phyloP scores from a whole-genome alignment of 495 filamentous ascomycete species.

The Bryoglossum gracile region DNA sequence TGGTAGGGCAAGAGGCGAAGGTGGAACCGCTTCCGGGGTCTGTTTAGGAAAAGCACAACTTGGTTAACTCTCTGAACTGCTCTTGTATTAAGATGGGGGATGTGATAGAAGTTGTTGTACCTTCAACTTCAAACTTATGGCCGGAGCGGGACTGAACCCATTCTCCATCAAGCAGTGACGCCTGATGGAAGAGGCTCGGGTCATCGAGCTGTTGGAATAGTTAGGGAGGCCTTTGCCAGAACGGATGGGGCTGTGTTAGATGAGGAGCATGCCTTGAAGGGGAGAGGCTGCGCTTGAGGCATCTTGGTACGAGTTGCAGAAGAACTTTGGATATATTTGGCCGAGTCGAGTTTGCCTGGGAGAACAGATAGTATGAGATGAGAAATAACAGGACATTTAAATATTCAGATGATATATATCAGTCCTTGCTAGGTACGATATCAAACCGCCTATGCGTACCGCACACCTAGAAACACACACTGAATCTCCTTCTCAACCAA shows the following conservation, averaged over 20 bases:
- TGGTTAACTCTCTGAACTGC: too few relatives aligned
- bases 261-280: conserved; percentile 10
- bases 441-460: too few relatives aligned
- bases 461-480: too few relatives aligned
- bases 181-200: conserved; percentile 48
- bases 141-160: conserved; percentile 58
- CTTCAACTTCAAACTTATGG: conserved; percentile 58
- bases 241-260: not conserved
- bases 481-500: too few relatives aligned
- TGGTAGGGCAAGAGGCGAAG: conserved; percentile 17
- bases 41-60: not conserved
- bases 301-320: too few relatives aligned
- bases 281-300: too few relatives aligned
- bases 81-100: not conserved
- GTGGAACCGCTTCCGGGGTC: not conserved
- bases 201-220: conserved; percentile 50
- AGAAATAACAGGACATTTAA: too few relatives aligned
- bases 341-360: too few relatives aligned
- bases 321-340: too few relatives aligned
- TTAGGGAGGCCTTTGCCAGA: conserved; percentile 8
- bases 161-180: conserved; percentile 53
- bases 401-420: too few relatives aligned
- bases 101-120: conserved; percentile 30
- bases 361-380: too few relatives aligned
- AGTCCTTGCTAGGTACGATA: too few relatives aligned